Percentiles rank a stretch among this genome's conserved stretches.
These are phyloP conservation scores for Mortierella sp. DNA, from an alignment of 371 early-diverging fungal species.

Conservation along the genomic window DNA sequence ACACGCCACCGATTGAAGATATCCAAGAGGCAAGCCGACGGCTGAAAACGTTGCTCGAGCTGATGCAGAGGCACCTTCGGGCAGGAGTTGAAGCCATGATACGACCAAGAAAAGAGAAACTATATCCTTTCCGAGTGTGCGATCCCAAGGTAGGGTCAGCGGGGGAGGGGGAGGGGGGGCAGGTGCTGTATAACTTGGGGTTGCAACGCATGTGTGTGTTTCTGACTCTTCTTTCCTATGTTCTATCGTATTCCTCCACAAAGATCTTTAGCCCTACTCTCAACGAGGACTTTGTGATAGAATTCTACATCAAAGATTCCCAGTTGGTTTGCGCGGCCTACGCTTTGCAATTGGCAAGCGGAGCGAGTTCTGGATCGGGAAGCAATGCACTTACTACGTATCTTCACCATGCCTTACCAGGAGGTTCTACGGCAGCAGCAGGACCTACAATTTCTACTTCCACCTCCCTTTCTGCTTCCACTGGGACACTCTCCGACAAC, in stretches of 20 bases:
- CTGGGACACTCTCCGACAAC: background rate
- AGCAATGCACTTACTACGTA: conserved; percentile 17
- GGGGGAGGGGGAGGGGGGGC: too few relatives aligned
- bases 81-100: conserved; percentile 47
- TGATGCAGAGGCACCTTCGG: conserved; percentile 36
- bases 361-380: conserved; percentile 9
- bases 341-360: conserved; percentile 37
- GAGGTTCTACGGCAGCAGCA: conserved; percentile 10
- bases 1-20: background rate
- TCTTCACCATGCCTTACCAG: conserved; percentile 28
- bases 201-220: too few relatives aligned
- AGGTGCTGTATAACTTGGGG: too few relatives aligned
- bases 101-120: conserved; percentile 42
- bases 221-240: too few relatives aligned
- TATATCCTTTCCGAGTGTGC: conserved; percentile 50
- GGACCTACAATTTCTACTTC: background rate
- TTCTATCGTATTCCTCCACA: background rate
- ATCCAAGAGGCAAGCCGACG: conserved; percentile 20
- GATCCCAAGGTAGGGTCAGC: conserved; percentile 38
- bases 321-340: conserved; percentile 51
- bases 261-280: conserved; percentile 50
- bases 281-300: conserved; percentile 52
- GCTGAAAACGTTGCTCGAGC: conserved; percentile 27
- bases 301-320: conserved; percentile 46
- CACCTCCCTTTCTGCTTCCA: background rate